Evolutionary conservation across 139 green algal species (phyloP), one percentile per base, ranked within the genome.

Genomic region (Trebouxia sp.): DNA sequence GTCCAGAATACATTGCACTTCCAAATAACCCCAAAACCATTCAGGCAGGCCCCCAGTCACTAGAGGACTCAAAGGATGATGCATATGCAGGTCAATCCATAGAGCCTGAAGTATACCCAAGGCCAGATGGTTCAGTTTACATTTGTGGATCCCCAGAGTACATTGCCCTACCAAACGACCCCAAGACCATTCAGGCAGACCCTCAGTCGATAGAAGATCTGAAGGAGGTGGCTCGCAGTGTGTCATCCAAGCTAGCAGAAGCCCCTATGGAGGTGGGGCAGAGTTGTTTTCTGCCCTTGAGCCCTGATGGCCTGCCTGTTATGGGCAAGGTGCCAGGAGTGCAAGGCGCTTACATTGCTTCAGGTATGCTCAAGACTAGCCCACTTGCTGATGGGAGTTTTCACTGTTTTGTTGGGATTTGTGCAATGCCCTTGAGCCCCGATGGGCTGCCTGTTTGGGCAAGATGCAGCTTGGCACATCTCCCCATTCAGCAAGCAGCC

Each of bases 41-140:
- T 20, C 47, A 74, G 10, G 74, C 80, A 6, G 35, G 55, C 55
- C 28, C 65, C 1, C 75, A 56, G 0, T 85, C 85, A 22, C 80
- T 90, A 4, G 69, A 79, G 4, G 41, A 28, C 7, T 55, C 90
- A 48, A 72, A 76, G 47, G 32, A 10, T 50, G 35, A 22, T 22
- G 5, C 11, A 10, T 9, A 5, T 78, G 56, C 86, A 89, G 87
- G 88, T 22, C 86, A 77, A 22, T 45, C 56, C 0, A 41, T 88
- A 5, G 92, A 94, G 67, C 92, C 93, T 3, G 92, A 97, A 85
- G 80, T 97, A 11, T 97, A 96, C 69, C 92, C 92, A 0, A 77
- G 93, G 12, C 93, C 93, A 12, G 88, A 94, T 79, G 90, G 90
- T 35, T 89, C 87, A 35, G 90, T 94, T 1, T 97, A 97, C 62